Base-by-base conservation (phyloP, 495 filamentous ascomycete genomes). In the Tuber borchii region DNA sequence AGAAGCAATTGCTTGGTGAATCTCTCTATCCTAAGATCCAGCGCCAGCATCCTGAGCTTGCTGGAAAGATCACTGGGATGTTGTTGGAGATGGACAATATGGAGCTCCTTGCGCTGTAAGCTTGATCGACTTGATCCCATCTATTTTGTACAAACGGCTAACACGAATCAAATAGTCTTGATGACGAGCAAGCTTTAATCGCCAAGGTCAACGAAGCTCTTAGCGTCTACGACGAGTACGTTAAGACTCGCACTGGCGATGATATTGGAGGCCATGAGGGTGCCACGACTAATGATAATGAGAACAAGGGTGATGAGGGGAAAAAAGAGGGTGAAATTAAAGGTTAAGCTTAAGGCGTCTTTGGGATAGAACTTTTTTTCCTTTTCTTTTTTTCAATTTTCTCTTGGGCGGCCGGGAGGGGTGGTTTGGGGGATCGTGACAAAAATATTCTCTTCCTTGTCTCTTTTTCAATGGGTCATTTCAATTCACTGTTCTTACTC, bases 11-110 rank as follows among this genome's bases (percentile, higher is more conserved):
- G 86, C 89, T 99, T 73, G 95, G 95, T 81, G 95, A 99, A 87
- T 91, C 92, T 73, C 90, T 99, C 72, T 99, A 97, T 88, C 95
- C 95, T 78, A 98, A 97, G 91, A 97, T 99, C 83, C 90, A 93
- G 84, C 88, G 88, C 73, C 89, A 95, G 85, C 93, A 98, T 88
- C 93, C 94, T 68, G 93, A 96, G 78, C 87, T 99, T 76, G 95
- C 95, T 78, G 95, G 95, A 80, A 99, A 99, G 91, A 97, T 99
- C 83, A 99, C 95, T 76, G 95, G 95, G 85, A 99, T 99, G 95
- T 90, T 99, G 82, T 84, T 99, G 80, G 95, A 99, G 89, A 99
- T 99, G 95, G 95, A 97, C 78, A 97, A 97, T 84, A 78, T 86
- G 70, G 95, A 99, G 87, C 86, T 99, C 77, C 86, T 99, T 82